These are phyloP conservation scores for Caryopteris hybrid DNA, from an alignment of 305 asterid species.

Conservation along the genomic window DNA sequence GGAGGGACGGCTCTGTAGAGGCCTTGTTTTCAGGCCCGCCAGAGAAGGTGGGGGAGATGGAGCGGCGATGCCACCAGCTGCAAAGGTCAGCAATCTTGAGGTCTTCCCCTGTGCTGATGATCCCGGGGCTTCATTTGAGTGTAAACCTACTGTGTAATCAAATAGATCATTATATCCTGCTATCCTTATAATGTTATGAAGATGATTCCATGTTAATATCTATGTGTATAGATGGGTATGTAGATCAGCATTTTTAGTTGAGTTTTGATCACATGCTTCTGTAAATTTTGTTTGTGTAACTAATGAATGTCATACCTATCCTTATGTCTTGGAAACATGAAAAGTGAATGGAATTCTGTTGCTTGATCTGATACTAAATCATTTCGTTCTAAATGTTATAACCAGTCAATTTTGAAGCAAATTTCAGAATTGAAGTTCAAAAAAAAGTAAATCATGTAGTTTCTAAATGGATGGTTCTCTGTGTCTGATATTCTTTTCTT, in stretches of 20 bases:
- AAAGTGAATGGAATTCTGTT: too few relatives aligned
- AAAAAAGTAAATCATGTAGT: background rate
- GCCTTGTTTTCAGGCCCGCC: slow-evolving; percentile 72
- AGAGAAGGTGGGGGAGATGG: slow-evolving; percentile 79
- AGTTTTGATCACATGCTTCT: too few relatives aligned
- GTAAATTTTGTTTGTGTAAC: too few relatives aligned
- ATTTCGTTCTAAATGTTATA: background rate
- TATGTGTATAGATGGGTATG: background rate
- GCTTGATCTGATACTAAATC: too few relatives aligned
- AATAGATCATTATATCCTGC: slow-evolving; percentile 1
- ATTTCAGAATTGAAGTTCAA: background rate
- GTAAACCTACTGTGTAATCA: slow-evolving; percentile 60
- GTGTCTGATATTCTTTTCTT: background rate
- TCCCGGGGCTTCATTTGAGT: slow-evolving; percentile 60
- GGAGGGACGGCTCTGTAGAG: slow-evolving; percentile 79
- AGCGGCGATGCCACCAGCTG: slow-evolving; percentile 80
- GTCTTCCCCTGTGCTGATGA: slow-evolving; percentile 55
- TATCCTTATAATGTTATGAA: too few relatives aligned
- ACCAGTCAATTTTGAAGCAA: background rate
- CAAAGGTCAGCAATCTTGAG: slow-evolving; percentile 66
- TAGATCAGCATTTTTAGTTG: too few relatives aligned
- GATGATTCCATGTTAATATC: background rate
- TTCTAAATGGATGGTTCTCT: background rate
- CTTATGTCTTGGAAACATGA: too few relatives aligned
- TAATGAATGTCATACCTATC: too few relatives aligned